These are phyloP conservation scores for Citrus cavaleriei DNA, from an alignment of 345 rosid species.

Conservation along the genomic window DNA sequence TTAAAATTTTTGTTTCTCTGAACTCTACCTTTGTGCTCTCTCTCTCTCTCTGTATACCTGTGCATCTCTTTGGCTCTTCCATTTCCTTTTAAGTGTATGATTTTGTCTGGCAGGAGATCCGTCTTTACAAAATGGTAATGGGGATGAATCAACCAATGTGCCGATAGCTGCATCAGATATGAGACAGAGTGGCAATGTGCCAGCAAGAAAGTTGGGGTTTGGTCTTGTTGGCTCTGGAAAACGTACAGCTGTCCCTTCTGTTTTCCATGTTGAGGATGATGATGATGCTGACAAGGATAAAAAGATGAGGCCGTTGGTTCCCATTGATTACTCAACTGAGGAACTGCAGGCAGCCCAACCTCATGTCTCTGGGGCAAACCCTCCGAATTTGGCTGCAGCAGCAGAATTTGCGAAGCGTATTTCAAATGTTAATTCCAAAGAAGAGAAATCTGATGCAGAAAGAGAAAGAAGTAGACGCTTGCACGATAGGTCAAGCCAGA, in stretches of 20 bases:
- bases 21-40: not conserved
- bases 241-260: constrained; percentile 84
- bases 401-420: constrained; percentile 92
- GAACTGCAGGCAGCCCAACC: constrained; percentile 77
- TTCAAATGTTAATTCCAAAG: constrained; percentile 62
- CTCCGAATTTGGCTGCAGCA: constrained; percentile 85
- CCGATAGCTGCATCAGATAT: constrained; percentile 44
- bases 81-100: constrained; percentile 2
- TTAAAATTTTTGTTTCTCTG: not conserved
- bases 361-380: constrained; percentile 52
- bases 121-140: constrained; percentile 50
- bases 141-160: constrained; percentile 43
- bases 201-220: constrained; percentile 82
- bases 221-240: constrained; percentile 96
- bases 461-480: constrained; percentile 76
- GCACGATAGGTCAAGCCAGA: constrained; percentile 63
- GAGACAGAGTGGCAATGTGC: constrained; percentile 47
- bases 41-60: not conserved
- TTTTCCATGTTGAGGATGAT: constrained; percentile 93
- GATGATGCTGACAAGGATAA: constrained; percentile 82
- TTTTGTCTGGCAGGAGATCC: constrained; percentile 36
- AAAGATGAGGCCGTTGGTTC: constrained; percentile 95
- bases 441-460: constrained; percentile 66
- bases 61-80: not conserved
- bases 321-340: constrained; percentile 93